phyloP scores from a whole-genome alignment of 352 stramenopile genomes.

The Phytophthora aleatoria region DNA sequence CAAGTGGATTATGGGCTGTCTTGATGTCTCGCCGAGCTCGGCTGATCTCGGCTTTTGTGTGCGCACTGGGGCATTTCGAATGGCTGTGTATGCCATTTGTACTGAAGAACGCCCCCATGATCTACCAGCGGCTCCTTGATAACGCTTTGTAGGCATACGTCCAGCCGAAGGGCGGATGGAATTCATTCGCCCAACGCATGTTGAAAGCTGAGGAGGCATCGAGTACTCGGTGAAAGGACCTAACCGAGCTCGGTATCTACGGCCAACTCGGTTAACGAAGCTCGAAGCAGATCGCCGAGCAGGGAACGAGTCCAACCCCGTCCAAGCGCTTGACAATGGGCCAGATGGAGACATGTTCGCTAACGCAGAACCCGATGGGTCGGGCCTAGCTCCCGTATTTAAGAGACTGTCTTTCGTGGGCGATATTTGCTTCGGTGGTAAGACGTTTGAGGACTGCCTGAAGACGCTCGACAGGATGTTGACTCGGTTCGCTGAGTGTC shows the following conservation, averaged over 20 bases:
- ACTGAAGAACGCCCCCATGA: background rate
- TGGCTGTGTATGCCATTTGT: background rate
- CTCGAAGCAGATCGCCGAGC: constrained; percentile 1
- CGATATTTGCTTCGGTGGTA: constrained; percentile 2
- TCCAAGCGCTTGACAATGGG: background rate
- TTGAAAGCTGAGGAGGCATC: background rate
- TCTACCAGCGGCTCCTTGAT: background rate
- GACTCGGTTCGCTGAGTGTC: constrained; percentile 4
- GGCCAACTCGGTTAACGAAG: background rate
- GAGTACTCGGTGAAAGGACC: background rate
- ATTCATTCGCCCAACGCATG: background rate
- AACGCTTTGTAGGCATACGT: constrained; percentile 1
- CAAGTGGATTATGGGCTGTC: constrained; percentile 1
- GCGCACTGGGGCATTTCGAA: background rate
- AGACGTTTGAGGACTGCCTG: background rate
- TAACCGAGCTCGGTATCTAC: background rate
- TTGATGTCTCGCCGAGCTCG: constrained; percentile 5
- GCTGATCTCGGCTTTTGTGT: background rate
- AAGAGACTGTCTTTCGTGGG: constrained; percentile 1
- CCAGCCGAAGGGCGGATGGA: background rate
- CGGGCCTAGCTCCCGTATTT: background rate
- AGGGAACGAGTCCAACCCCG: background rate
- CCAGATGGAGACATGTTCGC: constrained; percentile 5
- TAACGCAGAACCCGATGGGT: background rate
- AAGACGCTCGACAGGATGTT: background rate